These are phyloP conservation scores for Eucalyptus pauciflora DNA, from an alignment of 345 rosid genomes.

Conservation along the genomic window DNA sequence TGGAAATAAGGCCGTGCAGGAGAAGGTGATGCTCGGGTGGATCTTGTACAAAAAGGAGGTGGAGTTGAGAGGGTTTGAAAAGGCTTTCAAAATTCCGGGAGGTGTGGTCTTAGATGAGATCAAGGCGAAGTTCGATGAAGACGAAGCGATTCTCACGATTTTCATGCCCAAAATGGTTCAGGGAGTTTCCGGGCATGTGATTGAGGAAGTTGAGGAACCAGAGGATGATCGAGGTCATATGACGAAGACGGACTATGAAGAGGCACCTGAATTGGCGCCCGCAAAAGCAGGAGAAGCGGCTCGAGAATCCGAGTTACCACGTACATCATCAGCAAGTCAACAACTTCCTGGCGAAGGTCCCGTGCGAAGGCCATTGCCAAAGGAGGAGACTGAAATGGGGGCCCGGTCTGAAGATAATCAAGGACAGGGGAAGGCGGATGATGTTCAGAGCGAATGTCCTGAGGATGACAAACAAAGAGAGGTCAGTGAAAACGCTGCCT, in stretches of 20 bases:
- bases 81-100: constrained; percentile 51
- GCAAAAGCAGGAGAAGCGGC: background rate
- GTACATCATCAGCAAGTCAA: background rate
- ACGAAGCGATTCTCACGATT: constrained; percentile 37
- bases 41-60: constrained; percentile 45
- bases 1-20: constrained; percentile 60
- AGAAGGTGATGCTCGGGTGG: constrained; percentile 58
- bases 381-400: background rate
- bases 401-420: background rate
- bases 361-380: background rate
- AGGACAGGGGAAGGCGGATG: background rate
- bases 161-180: constrained; percentile 51
- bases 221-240: background rate
- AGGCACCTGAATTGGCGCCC: background rate
- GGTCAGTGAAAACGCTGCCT: background rate
- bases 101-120: constrained; percentile 44
- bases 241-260: background rate
- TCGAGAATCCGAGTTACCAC: background rate
- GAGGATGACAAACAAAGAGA: constrained; percentile 3
- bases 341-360: background rate
- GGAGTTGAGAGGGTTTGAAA: constrained; percentile 39
- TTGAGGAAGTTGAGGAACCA: constrained; percentile 44
- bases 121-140: constrained; percentile 54
- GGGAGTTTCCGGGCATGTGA: constrained; percentile 35
- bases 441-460: background rate